Evolutionary conservation across 257 asterid genomes (phyloP).

Genomic region (Apocynum venetum): DNA sequence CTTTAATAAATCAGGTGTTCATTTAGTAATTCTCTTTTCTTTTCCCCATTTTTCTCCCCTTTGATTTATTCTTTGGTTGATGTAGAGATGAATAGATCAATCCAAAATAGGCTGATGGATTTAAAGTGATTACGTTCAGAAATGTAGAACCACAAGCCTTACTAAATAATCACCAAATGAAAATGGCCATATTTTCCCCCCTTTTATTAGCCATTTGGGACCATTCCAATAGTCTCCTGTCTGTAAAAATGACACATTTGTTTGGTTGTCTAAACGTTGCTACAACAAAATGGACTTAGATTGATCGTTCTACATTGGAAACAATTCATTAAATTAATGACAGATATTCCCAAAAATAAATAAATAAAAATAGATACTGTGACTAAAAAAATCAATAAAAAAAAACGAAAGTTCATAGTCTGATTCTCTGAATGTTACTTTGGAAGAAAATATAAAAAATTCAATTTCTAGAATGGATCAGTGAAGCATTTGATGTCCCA

Average conservation of each 20-base stretch:
- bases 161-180: background rate
- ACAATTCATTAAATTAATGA: background rate
- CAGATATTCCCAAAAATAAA: background rate
- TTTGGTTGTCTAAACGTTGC: background rate
- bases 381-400: too few species aligned
- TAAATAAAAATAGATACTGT: too few species aligned
- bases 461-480: background rate
- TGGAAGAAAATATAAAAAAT: background rate
- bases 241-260: background rate
- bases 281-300: background rate
- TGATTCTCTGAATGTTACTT: background rate
- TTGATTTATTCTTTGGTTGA: background rate
- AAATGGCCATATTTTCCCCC: background rate
- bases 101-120: background rate
- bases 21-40: too few species aligned
- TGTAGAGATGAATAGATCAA: background rate
- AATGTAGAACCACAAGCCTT: conserved; percentile 11
- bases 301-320: too few species aligned
- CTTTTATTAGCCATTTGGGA: background rate
- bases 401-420: background rate
- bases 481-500: background rate
- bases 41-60: background rate
- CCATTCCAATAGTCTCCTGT: background rate
- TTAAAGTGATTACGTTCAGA: conserved; percentile 9
- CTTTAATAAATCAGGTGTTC: too few species aligned